Conservation (phyloP, 257 asterid species). For the Nicotiana noctiflora region DNA sequence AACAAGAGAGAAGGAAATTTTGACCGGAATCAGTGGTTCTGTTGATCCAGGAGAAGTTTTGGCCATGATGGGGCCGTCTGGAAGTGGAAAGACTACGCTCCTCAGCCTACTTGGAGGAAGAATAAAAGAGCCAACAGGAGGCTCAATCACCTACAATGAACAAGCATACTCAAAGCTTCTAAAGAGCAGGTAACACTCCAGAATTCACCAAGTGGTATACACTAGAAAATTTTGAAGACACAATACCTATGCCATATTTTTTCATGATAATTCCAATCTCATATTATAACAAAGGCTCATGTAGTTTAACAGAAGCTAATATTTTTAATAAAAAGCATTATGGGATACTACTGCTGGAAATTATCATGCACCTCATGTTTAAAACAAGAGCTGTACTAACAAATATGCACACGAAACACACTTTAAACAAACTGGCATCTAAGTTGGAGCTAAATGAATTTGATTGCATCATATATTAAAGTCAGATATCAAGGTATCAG, state of each 20-base stretch:
- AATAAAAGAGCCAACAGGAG: conserved; percentile 44
- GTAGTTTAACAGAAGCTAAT: no score
- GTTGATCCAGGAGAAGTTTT: conserved; percentile 89
- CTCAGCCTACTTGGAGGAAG: conserved; percentile 87
- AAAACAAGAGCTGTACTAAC: no score
- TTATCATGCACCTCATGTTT: neutral
- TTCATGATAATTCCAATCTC: neutral
- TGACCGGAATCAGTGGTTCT: conserved; percentile 73
- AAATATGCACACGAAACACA: no score
- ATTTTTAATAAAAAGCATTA: no score
- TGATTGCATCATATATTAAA: no score
- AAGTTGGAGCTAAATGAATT: no score
- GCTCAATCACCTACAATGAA: conserved; percentile 66
- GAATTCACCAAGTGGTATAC: neutral
- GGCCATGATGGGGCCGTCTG: conserved; percentile 99
- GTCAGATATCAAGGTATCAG: neutral
- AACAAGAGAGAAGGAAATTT: conserved; percentile 63
- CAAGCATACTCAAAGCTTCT: conserved; percentile 75
- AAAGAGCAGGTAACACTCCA: conserved; percentile 55
- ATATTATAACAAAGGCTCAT: neutral
- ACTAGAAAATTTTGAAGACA: neutral
- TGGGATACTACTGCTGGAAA: neutral
- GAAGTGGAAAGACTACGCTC: conserved; percentile 90
- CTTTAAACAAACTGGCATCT: no score
- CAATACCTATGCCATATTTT: neutral